phyloP scores from a whole-genome alignment of 2,329 filamentous ascomycete genomes.

The Fusarium albosuccineum region DNA sequence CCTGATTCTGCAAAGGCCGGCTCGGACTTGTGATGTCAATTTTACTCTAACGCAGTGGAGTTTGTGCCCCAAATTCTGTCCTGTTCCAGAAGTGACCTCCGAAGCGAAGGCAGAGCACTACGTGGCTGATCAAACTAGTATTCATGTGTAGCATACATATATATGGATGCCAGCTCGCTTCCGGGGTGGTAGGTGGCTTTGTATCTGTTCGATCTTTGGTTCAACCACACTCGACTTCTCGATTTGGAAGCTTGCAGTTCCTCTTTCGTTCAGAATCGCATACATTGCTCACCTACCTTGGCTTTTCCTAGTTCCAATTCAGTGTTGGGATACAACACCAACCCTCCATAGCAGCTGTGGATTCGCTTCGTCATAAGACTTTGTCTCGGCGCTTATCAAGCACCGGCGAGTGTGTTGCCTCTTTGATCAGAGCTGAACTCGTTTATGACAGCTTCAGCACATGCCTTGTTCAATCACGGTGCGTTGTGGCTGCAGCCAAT shows the following conservation, averaged over 20 bases:
- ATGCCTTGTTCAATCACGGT: constrained; percentile 37
- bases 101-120: background rate
- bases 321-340: background rate
- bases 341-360: background rate
- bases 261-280: background rate
- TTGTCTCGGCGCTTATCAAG: constrained; percentile 6
- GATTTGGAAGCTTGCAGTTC: background rate
- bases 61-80: background rate
- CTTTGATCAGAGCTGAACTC: constrained; percentile 1
- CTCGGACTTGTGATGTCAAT: constrained; percentile 3
- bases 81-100: constrained; percentile 6
- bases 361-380: background rate
- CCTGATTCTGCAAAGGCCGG: constrained; percentile 3
- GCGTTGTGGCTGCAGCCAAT: constrained; percentile 11
- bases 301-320: background rate
- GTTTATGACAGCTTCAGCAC: background rate
- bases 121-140: background rate
- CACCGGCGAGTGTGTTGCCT: background rate
- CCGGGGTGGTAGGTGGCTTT: background rate
- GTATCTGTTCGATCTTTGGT: background rate
- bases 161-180: constrained; percentile 1
- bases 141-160: background rate
- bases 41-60: background rate
- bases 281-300: background rate
- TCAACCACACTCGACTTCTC: background rate